phyloP scores from a whole-genome alignment of 352 stramenopile species.

The Phytophthora fragariae region DNA sequence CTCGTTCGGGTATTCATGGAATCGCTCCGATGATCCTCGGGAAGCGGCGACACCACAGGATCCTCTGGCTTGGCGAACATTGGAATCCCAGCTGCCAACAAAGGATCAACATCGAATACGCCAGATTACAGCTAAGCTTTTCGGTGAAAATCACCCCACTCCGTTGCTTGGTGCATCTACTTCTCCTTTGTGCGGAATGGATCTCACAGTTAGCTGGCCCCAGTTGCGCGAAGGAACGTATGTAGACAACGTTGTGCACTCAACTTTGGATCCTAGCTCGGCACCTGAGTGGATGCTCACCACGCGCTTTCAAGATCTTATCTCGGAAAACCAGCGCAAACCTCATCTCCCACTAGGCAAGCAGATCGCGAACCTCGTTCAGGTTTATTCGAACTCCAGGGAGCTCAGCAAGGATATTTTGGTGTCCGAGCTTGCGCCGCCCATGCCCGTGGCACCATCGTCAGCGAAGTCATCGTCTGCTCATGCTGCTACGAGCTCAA shows the following conservation, averaged over 20 bases:
- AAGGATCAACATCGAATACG: slow-evolving; percentile 29
- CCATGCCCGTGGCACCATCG: slow-evolving; percentile 39
- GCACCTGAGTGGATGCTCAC: slow-evolving; percentile 74
- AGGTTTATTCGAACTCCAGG: slow-evolving; percentile 78
- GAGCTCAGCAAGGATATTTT: slow-evolving; percentile 75
- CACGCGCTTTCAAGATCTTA: slow-evolving; percentile 54
- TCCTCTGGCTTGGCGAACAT: slow-evolving; percentile 32
- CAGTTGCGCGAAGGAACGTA: slow-evolving; percentile 82
- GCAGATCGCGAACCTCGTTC: slow-evolving; percentile 71
- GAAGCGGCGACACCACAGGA: slow-evolving; percentile 35
- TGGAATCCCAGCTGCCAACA: slow-evolving; percentile 28
- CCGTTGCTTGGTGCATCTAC: slow-evolving; percentile 45
- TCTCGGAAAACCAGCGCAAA: slow-evolving; percentile 57
- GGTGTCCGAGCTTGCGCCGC: slow-evolving; percentile 75
- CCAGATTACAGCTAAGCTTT: slow-evolving; percentile 45
- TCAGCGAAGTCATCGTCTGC: slow-evolving; percentile 19
- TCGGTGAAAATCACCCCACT: slow-evolving; percentile 37
- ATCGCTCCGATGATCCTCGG: slow-evolving; percentile 51
- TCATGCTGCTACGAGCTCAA: neutral
- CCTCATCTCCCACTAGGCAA: slow-evolving; percentile 69
- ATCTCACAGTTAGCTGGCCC: slow-evolving; percentile 72
- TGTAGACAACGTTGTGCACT: slow-evolving; percentile 88
- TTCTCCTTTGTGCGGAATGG: slow-evolving; percentile 61
- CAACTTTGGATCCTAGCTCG: slow-evolving; percentile 69
- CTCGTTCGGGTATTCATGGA: slow-evolving; percentile 72